A percentile compares a stretch with the other conserved stretches of the same genome.
Evolutionary conservation across 352 stramenopile genomes (phyloP).

Genomic region (Pythium brachiatum): DNA sequence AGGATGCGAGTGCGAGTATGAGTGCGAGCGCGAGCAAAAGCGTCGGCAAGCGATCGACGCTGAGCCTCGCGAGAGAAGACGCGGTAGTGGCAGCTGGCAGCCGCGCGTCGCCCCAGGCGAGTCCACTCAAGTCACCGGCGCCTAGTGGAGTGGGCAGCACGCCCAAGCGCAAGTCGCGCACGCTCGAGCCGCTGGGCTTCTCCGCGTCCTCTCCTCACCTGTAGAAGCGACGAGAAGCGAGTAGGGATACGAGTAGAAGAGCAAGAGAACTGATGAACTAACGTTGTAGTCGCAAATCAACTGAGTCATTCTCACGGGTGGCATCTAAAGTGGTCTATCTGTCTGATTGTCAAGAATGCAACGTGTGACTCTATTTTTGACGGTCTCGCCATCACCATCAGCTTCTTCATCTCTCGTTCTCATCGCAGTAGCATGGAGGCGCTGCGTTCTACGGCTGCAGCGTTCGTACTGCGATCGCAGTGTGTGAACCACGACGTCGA

Average conservation of each 20-base stretch:
- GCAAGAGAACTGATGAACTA: neutral
- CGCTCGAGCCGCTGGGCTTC: constrained; percentile 37
- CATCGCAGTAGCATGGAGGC: neutral
- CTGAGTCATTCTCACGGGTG: too few species aligned
- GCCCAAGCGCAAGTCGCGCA: constrained; percentile 52
- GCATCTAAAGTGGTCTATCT: too few species aligned
- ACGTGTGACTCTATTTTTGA: constrained; percentile 5
- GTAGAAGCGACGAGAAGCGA: too few species aligned
- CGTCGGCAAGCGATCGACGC: constrained; percentile 13
- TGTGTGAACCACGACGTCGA: neutral
- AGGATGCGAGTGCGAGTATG: neutral
- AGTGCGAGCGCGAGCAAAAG: constrained; percentile 2
- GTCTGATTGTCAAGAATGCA: too few species aligned
- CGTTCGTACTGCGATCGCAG: neutral
- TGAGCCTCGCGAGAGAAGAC: constrained; percentile 26
- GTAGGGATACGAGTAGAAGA: too few species aligned
- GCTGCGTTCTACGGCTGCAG: neutral
- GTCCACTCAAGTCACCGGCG: constrained; percentile 34
- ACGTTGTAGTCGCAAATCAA: too few species aligned
- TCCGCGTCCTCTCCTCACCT: constrained; percentile 6
- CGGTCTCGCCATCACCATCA: neutral
- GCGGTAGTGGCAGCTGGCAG: constrained; percentile 1
- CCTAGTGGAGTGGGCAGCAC: constrained; percentile 8
- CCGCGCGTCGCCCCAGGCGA: constrained; percentile 22
- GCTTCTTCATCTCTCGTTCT: neutral